Percentiles rank a stretch among this genome's conserved stretches.
These are phyloP conservation scores for Ceratocystis ficicola DNA, from an alignment of 2,329 filamentous ascomycete species.

Conservation along the genomic window DNA sequence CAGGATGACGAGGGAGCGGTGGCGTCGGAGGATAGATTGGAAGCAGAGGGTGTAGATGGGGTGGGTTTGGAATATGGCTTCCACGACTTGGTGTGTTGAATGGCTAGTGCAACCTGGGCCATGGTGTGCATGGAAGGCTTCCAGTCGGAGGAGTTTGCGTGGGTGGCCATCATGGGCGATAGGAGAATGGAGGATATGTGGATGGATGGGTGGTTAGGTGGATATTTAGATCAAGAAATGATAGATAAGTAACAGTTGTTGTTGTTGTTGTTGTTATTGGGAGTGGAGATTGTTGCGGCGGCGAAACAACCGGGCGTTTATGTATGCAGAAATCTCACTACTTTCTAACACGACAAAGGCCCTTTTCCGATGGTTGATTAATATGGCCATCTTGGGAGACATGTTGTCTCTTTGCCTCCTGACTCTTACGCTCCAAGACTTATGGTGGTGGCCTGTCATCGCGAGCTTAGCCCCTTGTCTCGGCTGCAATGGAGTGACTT, in stretches of 20 bases:
- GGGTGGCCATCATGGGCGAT: background rate
- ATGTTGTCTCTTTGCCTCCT: background rate
- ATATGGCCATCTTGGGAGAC: background rate
- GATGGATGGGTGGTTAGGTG: background rate
- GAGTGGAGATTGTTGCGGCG: background rate
- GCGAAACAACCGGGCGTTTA: background rate
- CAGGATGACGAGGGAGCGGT: background rate
- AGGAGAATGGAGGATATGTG: background rate
- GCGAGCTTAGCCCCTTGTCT: background rate
- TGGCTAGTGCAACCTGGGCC: slow-evolving; percentile 17
- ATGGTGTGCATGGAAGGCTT: slow-evolving; percentile 16
- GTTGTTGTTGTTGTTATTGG: background rate
- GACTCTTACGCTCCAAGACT: background rate
- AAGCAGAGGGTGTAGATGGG: background rate
- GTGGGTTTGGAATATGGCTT: background rate
- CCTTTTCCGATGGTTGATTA: background rate
- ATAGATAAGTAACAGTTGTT: background rate
- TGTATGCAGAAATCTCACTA: background rate
- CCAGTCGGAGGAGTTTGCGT: slow-evolving; percentile 10
- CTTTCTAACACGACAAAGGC: background rate
- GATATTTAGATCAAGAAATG: background rate
- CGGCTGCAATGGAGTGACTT: background rate
- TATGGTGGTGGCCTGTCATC: background rate
- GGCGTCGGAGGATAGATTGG: background rate
- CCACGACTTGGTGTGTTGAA: slow-evolving; percentile 18